These are phyloP conservation scores for Boletus tomentosulus DNA, from an alignment of 768 basidiomycete genomes.

Conservation along the genomic window DNA sequence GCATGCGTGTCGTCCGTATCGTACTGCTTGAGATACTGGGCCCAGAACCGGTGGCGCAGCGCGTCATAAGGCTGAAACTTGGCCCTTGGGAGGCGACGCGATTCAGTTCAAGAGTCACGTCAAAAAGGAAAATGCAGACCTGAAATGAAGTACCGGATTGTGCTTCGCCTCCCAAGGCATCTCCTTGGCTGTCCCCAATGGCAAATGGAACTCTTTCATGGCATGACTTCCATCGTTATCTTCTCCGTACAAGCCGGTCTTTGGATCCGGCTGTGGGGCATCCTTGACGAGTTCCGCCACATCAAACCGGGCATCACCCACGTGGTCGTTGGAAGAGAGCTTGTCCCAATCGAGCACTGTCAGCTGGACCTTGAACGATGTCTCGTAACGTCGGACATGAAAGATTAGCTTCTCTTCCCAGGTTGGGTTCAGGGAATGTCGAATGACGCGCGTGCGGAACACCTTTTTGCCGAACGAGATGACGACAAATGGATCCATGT, in stretches of 20 bases:
- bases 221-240: slow-evolving; percentile 35
- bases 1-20: slow-evolving; percentile 77
- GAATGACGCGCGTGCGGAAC: slow-evolving; percentile 85
- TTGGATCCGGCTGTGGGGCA: slow-evolving; percentile 61
- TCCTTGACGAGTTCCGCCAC: slow-evolving; percentile 64
- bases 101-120: slow-evolving; percentile 1
- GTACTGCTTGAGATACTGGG: slow-evolving; percentile 83
- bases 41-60: slow-evolving; percentile 87
- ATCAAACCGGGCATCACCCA: slow-evolving; percentile 75
- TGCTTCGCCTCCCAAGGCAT: slow-evolving; percentile 70
- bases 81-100: slow-evolving; percentile 47
- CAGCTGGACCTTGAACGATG: slow-evolving; percentile 70
- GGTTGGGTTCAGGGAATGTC: slow-evolving; percentile 78
- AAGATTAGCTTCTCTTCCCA: slow-evolving; percentile 97
- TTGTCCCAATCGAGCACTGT: slow-evolving; percentile 97
- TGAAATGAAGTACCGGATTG: slow-evolving; percentile 63
- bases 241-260: slow-evolving; percentile 44
- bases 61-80: slow-evolving; percentile 95
- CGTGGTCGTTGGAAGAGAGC: slow-evolving; percentile 79
- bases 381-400: slow-evolving; percentile 88
- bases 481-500: slow-evolving; percentile 98
- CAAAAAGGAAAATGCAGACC: slow-evolving; percentile 34
- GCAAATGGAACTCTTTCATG: slow-evolving; percentile 72
- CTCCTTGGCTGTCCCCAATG: slow-evolving; percentile 57
- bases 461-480: slow-evolving; percentile 97